Percentiles rank a stretch among this genome's conserved stretches.
Evolutionary conservation across 1,284 basidiomycete genomes (phyloP).

Genomic region (Cryptococcus hybrid): DNA sequence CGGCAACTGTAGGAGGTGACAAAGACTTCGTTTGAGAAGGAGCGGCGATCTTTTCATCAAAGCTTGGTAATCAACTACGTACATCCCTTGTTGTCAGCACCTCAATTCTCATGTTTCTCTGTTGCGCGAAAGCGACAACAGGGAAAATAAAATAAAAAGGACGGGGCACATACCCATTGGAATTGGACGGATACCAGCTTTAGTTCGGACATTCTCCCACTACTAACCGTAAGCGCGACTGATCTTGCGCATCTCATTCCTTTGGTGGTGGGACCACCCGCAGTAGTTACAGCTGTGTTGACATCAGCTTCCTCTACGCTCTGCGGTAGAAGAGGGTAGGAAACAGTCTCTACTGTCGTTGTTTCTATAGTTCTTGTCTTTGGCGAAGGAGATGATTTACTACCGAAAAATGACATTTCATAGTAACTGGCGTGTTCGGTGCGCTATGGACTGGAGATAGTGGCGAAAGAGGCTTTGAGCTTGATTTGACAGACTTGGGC

Average conservation of each 20-base stretch:
- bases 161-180: constrained; percentile 20
- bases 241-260: constrained; percentile 19
- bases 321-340: too few relatives aligned
- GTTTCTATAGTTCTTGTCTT: constrained; percentile 14
- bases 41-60: constrained; percentile 23
- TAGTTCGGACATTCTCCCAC: constrained; percentile 12
- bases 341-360: background rate
- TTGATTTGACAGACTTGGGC: constrained; percentile 1
- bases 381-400: background rate
- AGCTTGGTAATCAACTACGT: constrained; percentile 29
- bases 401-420: background rate
- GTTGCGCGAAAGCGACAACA: too few relatives aligned
- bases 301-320: constrained; percentile 7
- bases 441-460: constrained; percentile 1
- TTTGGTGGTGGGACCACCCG: constrained; percentile 21
- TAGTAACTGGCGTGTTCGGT: background rate
- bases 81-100: background rate
- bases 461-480: background rate
- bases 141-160: too few relatives aligned
- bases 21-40: background rate
- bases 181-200: constrained; percentile 25
- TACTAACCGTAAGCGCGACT: constrained; percentile 6
- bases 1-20: background rate
- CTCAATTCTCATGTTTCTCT: too few relatives aligned
- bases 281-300: constrained; percentile 22